Evolutionary conservation across 2,329 filamentous ascomycete species (phyloP), one percentile per base, ranked within the genome.

Genomic region (Coniochaeta prunicola): DNA sequence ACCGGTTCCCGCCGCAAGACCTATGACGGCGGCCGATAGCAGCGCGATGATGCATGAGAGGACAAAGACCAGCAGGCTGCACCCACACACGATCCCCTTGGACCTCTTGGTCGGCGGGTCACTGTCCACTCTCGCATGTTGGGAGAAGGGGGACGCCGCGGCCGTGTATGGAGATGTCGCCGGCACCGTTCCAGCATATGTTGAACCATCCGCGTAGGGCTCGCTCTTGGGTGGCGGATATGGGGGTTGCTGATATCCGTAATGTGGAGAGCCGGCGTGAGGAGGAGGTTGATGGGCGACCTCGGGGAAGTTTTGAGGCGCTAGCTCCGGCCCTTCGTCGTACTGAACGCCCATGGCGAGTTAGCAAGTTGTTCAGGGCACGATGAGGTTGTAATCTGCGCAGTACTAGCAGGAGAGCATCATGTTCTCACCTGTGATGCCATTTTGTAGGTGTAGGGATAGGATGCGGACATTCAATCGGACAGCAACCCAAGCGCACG

Each of bases 1-100:
- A 6, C 76, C 77, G 1, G 75, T 77, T 3, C 76, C 75, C 0
- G 74, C 76, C 1, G 76, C 77, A 28, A 80, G 66, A 1, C 76
- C 77, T 57, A 79, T 73, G 13, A 78, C 76, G 1, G 74, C 72
- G 0, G 68, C 71, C 0, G 70, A 70, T 45, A 79, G 62, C 13
- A 76, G 36, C 6, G 72, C 75, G 59, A 78, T 73, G 58, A 75
- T 70, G 57, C 67, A 61, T 4, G 73, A 75, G 13, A 80, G 70
- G 26, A 75, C 60, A 38, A 79, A 74, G 2, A 79, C 72, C 9
- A 76, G 56, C 9, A 70, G 56, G 5, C 71, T 66, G 61, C 72
- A 77, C n/a, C 74, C 74, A 54, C 67, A 71, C 34, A 74, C 60
- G n/a, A 56, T 64, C 45, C 59, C 53, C n/a, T 28, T 36, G 13